Percentiles rank a stretch among this genome's conserved stretches.
These are phyloP conservation scores for Coniochaeta pulveracea DNA, from an alignment of 2,329 filamentous ascomycete species.

Conservation along the genomic window DNA sequence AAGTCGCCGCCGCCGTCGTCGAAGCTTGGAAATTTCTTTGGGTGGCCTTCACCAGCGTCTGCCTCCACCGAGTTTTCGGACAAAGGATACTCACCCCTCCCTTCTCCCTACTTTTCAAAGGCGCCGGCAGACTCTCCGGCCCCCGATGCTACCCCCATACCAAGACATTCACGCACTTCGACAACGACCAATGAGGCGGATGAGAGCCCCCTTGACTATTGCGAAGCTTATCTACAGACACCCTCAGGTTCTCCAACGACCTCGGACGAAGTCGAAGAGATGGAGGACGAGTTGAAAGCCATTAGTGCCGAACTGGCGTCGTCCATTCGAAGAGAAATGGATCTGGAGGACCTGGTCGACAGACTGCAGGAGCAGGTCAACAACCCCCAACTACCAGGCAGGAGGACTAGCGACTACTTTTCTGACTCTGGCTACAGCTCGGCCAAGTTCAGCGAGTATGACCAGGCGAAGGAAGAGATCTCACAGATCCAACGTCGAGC, in stretches of 20 bases:
- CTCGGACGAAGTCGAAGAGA: slow-evolving; percentile 58
- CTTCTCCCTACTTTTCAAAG: slow-evolving; percentile 38
- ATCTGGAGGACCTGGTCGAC: slow-evolving; percentile 89
- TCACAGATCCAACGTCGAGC: slow-evolving; percentile 72
- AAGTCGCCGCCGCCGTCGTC: slow-evolving; percentile 42
- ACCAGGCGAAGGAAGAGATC: slow-evolving; percentile 57
- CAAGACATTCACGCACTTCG: slow-evolving; percentile 25
- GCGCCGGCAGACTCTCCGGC: slow-evolving; percentile 19
- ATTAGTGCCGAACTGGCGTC: slow-evolving; percentile 86
- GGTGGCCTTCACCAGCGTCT: slow-evolving; percentile 36
- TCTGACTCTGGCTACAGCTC: slow-evolving; percentile 91
- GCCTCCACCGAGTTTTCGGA: slow-evolving; percentile 42
- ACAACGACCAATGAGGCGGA: slow-evolving; percentile 28
- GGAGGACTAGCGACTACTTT: slow-evolving; percentile 92
- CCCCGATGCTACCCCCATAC: slow-evolving; percentile 28
- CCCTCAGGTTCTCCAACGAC: slow-evolving; percentile 24
- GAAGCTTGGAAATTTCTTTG: slow-evolving; percentile 40
- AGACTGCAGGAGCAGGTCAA: slow-evolving; percentile 67
- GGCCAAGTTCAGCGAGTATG: slow-evolving; percentile 60
- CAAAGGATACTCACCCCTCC: slow-evolving; percentile 30
- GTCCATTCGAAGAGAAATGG: slow-evolving; percentile 92
- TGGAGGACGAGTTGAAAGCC: slow-evolving; percentile 89
- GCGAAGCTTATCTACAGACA: slow-evolving; percentile 40
- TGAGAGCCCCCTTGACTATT: slow-evolving; percentile 33
- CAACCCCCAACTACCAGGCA: slow-evolving; percentile 44